phyloP scores from a whole-genome alignment of 164 flowering plant genomes.

The Malania oleifera region DNA sequence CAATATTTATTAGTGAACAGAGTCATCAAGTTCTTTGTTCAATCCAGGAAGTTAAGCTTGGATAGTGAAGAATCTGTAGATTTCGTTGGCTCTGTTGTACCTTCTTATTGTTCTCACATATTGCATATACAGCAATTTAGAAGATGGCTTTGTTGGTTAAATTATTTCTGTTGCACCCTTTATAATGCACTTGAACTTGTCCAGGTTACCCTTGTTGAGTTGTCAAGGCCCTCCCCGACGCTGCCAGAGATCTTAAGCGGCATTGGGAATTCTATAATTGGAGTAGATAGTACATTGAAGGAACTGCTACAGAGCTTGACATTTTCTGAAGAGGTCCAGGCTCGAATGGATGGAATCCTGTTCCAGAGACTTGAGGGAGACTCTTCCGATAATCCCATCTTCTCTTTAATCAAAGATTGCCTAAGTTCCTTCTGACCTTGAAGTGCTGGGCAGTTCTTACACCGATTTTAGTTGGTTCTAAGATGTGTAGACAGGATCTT shows the following conservation, averaged over 20 bases:
- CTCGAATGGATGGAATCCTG: slow-evolving; percentile 89
- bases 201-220: slow-evolving; percentile 81
- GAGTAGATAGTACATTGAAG: slow-evolving; percentile 53
- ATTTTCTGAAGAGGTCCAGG: slow-evolving; percentile 68
- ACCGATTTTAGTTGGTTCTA: too few relatives aligned
- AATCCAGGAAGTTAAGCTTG: too few relatives aligned
- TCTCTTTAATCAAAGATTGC: slow-evolving; percentile 57
- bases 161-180: neutral
- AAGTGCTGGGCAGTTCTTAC: too few relatives aligned
- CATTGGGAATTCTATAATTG: slow-evolving; percentile 51
- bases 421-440: slow-evolving; percentile 51
- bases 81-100: too few relatives aligned
- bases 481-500: too few relatives aligned
- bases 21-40: too few relatives aligned
- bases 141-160: too few relatives aligned
- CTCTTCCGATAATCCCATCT: slow-evolving; percentile 40
- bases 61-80: too few relatives aligned
- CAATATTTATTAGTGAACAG: too few relatives aligned
- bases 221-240: slow-evolving; percentile 66
- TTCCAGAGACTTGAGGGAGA: slow-evolving; percentile 52
- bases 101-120: too few relatives aligned
- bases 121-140: too few relatives aligned
- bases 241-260: slow-evolving; percentile 65
- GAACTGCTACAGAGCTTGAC: slow-evolving; percentile 51
- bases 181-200: neutral